Evolutionary conservation across 1,284 basidiomycete species (phyloP).

Genomic region (Serendipita sp.): DNA sequence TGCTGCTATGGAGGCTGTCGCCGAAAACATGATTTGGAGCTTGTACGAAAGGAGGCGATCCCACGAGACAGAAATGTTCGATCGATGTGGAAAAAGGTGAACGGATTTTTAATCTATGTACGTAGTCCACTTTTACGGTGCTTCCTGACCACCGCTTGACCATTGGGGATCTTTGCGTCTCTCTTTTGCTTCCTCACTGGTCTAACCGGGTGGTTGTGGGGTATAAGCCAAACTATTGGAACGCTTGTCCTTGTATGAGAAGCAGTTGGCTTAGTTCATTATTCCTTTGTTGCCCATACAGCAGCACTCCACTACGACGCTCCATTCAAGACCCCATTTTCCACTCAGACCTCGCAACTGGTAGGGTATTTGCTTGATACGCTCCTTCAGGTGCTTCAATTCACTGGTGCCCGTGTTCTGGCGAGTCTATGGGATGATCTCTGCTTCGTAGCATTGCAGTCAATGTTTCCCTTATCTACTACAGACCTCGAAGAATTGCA

Average conservation of each 20-base stretch:
- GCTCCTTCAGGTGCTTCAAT: no score
- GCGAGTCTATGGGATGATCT: no score
- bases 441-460: no score
- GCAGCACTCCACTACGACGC: neutral
- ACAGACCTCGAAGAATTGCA: no score
- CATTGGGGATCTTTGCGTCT: neutral
- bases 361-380: no score
- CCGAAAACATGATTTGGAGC: neutral
- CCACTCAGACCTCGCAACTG: neutral
- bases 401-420: no score
- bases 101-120: conserved; percentile 11
- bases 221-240: neutral
- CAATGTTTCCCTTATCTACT: no score
- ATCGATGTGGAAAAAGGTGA: conserved; percentile 5
- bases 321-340: neutral
- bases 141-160: neutral
- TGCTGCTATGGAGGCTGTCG: no score
- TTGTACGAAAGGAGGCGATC: neutral
- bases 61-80: conserved; percentile 5
- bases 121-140: neutral
- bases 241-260: neutral
- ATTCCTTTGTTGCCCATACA: neutral
- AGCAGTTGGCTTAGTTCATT: neutral
- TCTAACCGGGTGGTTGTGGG: neutral
- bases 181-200: conserved; percentile 8